Conservation (phyloP, 768 basidiomycete species). For the Leccinellum rugosiceps region DNA sequence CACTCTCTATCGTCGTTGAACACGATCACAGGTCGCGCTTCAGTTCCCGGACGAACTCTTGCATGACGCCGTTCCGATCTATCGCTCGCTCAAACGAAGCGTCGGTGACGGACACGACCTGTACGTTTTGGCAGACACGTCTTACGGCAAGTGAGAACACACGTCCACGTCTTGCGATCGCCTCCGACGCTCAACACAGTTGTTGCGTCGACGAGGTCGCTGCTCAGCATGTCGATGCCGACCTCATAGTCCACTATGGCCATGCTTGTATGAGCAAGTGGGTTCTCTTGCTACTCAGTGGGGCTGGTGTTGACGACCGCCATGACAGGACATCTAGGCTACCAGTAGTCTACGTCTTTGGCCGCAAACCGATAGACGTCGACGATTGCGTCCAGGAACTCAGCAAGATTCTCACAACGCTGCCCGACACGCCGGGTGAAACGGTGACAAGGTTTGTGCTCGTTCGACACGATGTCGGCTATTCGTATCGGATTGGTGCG, state of each 20-base stretch:
- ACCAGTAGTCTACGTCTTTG: conserved; percentile 90
- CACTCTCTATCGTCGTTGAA: not conserved
- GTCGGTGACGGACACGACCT: conserved; percentile 52
- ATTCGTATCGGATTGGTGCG: conserved; percentile 64
- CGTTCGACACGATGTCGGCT: conserved; percentile 76
- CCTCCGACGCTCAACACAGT: conserved; percentile 30
- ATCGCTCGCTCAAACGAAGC: conserved; percentile 54
- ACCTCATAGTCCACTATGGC: conserved; percentile 91
- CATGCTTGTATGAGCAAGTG: conserved; percentile 94
- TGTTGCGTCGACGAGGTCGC: conserved; percentile 98
- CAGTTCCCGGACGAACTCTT: conserved; percentile 97
- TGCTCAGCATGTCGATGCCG: conserved; percentile 90
- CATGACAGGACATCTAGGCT: conserved; percentile 71
- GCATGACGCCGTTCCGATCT: conserved; percentile 82
- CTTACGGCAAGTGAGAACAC: conserved; percentile 79
- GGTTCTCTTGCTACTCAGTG: conserved; percentile 27
- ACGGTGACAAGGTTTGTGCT: conserved; percentile 36
- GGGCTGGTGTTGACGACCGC: not conserved
- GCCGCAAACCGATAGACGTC: conserved; percentile 63
- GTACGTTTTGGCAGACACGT: conserved; percentile 95
- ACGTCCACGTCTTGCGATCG: not conserved
- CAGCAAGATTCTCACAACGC: conserved; percentile 29
- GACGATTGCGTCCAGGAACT: conserved; percentile 47
- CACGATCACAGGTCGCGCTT: conserved; percentile 62
- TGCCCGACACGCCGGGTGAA: conserved; percentile 2